Percentiles rank a stretch among this genome's conserved stretches.
These are phyloP conservation scores for Penicillium carneum DNA, from an alignment of 2,329 filamentous ascomycete genomes.

Conservation along the genomic window DNA sequence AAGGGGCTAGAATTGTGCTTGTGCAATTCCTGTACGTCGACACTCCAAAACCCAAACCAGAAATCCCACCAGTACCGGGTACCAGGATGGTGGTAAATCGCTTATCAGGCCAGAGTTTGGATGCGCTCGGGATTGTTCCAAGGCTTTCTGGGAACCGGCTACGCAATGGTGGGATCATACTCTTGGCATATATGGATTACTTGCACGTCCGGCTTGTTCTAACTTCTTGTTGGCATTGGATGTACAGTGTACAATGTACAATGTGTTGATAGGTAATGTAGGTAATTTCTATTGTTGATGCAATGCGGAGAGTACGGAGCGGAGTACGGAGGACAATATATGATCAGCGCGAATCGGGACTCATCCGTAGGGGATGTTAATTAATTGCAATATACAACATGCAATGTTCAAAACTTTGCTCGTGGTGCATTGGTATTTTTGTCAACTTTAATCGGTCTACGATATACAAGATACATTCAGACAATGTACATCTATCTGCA, in stretches of 20 bases:
- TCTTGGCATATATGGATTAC: background rate
- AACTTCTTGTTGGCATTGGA: too few species aligned
- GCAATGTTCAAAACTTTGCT: background rate
- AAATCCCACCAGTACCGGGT: background rate
- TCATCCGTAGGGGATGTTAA: background rate
- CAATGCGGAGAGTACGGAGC: background rate
- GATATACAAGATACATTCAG: background rate
- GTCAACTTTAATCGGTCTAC: background rate
- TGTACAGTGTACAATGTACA: too few species aligned
- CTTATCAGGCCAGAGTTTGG: conserved; percentile 10
- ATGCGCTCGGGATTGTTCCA: background rate
- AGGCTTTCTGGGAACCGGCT: conserved; percentile 1
- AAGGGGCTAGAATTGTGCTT: background rate
- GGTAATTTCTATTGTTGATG: background rate
- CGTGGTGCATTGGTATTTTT: background rate
- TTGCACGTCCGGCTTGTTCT: background rate
- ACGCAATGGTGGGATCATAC: conserved; percentile 21
- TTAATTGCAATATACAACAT: background rate
- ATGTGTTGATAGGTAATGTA: background rate
- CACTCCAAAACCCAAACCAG: background rate
- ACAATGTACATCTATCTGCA: background rate
- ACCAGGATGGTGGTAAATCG: conserved; percentile 11
- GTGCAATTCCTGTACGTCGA: background rate
- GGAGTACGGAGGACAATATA: background rate
- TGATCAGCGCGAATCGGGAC: background rate